A percentile compares a stretch with the other conserved stretches of the same genome.
Evolutionary conservation across 2,329 filamentous ascomycete genomes (phyloP).

Genomic region (Neonectria faginata): DNA sequence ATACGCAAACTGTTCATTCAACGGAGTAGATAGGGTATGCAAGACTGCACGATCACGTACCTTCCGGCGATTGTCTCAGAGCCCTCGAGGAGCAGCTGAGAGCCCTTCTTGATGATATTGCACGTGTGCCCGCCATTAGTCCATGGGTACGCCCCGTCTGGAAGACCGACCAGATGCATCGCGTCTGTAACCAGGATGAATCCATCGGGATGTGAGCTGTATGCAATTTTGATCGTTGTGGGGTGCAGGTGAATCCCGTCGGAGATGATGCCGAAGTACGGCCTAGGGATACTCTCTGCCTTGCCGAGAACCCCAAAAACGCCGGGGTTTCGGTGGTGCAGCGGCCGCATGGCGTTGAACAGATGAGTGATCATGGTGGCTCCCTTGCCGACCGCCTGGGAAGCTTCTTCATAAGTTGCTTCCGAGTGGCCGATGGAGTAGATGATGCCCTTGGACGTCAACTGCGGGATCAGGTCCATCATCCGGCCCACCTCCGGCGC

Average conservation of each 20-base stretch:
- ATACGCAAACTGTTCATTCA: too few relatives aligned
- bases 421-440: constrained; percentile 89
- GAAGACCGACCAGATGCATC: constrained; percentile 86
- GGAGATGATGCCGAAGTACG: constrained; percentile 89
- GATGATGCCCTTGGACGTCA: constrained; percentile 74
- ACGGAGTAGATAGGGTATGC: neutral
- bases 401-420: constrained; percentile 85
- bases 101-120: constrained; percentile 76
- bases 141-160: constrained; percentile 88
- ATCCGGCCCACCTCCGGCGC: constrained; percentile 85
- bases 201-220: constrained; percentile 84
- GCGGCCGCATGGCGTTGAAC: constrained; percentile 92
- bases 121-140: constrained; percentile 75
- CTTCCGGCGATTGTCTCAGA: constrained; percentile 83
- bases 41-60: constrained; percentile 55
- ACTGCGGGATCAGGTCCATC: constrained; percentile 73
- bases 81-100: constrained; percentile 79
- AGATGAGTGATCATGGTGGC: constrained; percentile 92
- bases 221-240: constrained; percentile 89
- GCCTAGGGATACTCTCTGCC: constrained; percentile 67
- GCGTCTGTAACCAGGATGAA: constrained; percentile 93
- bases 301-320: constrained; percentile 87
- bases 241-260: constrained; percentile 93
- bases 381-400: constrained; percentile 76
- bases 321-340: constrained; percentile 91